Evolutionary conservation across 2,329 filamentous ascomycete species (phyloP).

Genomic region (Xylariaceae sp.): DNA sequence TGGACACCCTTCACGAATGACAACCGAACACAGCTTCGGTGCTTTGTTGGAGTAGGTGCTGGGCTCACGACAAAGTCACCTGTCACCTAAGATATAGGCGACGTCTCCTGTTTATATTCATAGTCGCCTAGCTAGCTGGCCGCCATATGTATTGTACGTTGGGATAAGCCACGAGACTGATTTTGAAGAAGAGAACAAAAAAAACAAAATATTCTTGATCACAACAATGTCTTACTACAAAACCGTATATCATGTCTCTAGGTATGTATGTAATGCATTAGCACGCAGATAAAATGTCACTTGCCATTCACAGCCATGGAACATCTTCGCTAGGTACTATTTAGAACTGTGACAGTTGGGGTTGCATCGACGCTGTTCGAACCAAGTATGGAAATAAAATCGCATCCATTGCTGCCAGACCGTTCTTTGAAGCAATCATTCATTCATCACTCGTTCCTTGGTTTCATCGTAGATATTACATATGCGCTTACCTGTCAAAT

Average conservation of each 20-base stretch:
- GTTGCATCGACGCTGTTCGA: background rate
- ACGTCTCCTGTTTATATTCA: constrained; percentile 4
- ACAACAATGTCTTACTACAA: background rate
- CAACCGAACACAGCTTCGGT: constrained; percentile 3
- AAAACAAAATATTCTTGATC: constrained; percentile 1
- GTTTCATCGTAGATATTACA: no score
- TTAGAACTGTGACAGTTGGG: background rate
- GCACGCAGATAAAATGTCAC: background rate
- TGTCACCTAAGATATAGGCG: constrained; percentile 8
- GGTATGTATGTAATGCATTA: background rate
- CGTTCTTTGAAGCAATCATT: no score
- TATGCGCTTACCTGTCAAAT: no score
- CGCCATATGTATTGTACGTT: background rate
- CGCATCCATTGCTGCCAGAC: no score
- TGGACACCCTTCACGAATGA: constrained; percentile 13
- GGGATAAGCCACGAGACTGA: constrained; percentile 1
- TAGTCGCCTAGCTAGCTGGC: background rate
- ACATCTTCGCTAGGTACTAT: background rate
- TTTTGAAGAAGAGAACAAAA: background rate
- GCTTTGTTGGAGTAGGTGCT: constrained; percentile 6
- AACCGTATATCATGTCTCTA: background rate
- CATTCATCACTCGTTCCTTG: no score
- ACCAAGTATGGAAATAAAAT: no score
- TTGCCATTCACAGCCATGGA: background rate
- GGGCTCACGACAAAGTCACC: constrained; percentile 11